Evolutionary conservation across 1,284 basidiomycete species (phyloP).

Genomic region (Microbotryum intermedium): DNA sequence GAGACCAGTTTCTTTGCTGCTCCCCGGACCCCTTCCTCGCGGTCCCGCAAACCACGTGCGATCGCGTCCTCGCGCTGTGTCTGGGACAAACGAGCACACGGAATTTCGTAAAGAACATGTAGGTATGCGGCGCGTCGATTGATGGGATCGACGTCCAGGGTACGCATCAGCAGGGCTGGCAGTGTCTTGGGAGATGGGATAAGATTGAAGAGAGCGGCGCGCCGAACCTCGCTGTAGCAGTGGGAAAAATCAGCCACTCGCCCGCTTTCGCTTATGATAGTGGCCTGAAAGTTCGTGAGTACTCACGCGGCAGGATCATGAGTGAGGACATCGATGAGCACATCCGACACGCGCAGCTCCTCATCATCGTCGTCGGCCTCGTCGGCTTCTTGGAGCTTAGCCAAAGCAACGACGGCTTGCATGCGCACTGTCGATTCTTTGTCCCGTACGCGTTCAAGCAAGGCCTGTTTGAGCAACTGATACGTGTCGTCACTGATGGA

Average conservation of each 20-base stretch:
- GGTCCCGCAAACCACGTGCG: conserved; percentile 74
- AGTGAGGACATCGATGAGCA: conserved; percentile 51
- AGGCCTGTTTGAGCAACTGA: conserved; percentile 53
- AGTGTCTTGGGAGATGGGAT: conserved; percentile 57
- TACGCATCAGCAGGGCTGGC: conserved; percentile 63
- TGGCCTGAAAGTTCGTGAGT: not conserved
- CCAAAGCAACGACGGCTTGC: conserved; percentile 75
- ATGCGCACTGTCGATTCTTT: conserved; percentile 76
- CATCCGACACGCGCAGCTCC: conserved; percentile 34
- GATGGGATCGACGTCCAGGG: conserved; percentile 73
- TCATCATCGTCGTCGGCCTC: conserved; percentile 62
- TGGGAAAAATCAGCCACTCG: not conserved
- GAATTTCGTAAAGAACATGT: conserved; percentile 50
- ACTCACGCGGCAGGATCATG: conserved; percentile 72
- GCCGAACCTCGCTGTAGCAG: conserved; percentile 68
- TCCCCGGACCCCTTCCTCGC: conserved; percentile 70
- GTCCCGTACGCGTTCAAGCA: conserved; percentile 73
- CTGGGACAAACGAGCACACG: conserved; percentile 59
- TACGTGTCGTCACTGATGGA: conserved; percentile 68
- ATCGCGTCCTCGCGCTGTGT: conserved; percentile 69
- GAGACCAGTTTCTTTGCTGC: conserved; percentile 70
- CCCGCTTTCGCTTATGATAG: not conserved
- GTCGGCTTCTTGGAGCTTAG: conserved; percentile 64
- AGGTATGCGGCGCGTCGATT: conserved; percentile 76
- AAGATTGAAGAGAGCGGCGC: conserved; percentile 72